Base-by-base conservation (phyloP, 2,329 filamentous ascomycete species). In the Fusarium robinianum region DNA sequence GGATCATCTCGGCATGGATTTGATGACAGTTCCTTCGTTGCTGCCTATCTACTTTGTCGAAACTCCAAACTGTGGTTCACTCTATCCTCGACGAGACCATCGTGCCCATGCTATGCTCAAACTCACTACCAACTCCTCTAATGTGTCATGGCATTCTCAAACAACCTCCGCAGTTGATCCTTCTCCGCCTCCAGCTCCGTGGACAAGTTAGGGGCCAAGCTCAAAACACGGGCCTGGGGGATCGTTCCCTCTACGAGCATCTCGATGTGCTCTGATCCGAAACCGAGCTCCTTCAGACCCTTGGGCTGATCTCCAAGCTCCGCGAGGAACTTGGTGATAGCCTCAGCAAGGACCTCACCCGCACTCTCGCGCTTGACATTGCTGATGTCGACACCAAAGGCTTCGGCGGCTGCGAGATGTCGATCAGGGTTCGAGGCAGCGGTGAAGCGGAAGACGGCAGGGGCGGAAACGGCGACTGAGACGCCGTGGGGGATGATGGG, bases 401-500 rank as follows among this genome's bases (percentile, higher is more conserved):
- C 84, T 67, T 96, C 90, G 0, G 94, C 92, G 0, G 92, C 94
- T 5, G 84, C 83, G 23, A 99, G 73, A 72, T 99, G 94, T 8
- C 94, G 84, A 39, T 96, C 90, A 0, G 94, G 94, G 64, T 97
- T 97, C 2, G 88, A 94, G 1, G 92, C 79, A 0, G 79, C 92
- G 0, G 92, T 99, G 71, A 97, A 97, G 19, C 82, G 84, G 79
- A 97, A 99, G 2, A 97, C 92, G 1, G 92, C 88, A 0, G 94
- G 92, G 0, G 92, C 90, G 0, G 90, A 92, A 6, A 97, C 92
- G 3, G 91, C 94, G 1, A 99, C 94, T 2, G 87, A 92, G 16
- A 99, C 94, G 39, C 94, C 94, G 67, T 99, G 94, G 0, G 94
- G 94, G 63, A 99, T 97, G 60, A 99, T 87, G 8, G 88, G 83